Base-by-base conservation (phyloP, 345 rosid genomes). In the Leavenworthia alabamica region DNA sequence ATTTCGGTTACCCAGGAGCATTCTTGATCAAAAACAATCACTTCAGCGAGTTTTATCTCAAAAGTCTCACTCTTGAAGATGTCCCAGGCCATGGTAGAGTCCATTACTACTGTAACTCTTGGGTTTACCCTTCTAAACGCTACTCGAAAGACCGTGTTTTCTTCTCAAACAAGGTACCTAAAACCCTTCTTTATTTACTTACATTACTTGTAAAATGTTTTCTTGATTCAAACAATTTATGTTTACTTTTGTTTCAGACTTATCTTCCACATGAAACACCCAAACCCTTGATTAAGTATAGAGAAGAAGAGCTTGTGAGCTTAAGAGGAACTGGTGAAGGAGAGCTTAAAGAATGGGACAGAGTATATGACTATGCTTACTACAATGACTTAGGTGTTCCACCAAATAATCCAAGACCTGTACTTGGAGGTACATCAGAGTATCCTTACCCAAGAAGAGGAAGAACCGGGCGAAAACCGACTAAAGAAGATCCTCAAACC, bases 361-460 rank as follows among this genome's bases (percentile, higher is more conserved):
- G 96, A 35, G 83, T 87, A 5, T 90, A 90, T 66, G 97, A 90
- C 67, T 90, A 90, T 73, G 96, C 84, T 64, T 78, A 32, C 71
- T 90, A 90, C 75, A 87, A 90, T 40, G 97, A 90, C 55, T 55
- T 90, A 65, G 86, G 85, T 0, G 75, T 79, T 13, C 96, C 96
- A 0, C 60, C 70, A 6, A 56, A 74, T 0, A 63, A 84, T 48
- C 81, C 73, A 6, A 81, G 96, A 9, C 96, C 93, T 7, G 80
- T 83, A 50, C 96, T 90, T 26, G 97, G 97, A 19, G 97, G 97
- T 2, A 73, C 90, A 8, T 10, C 54, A 2, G 71, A 82, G 66
- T 69, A 75, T 63, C 97, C 97, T 44, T 90, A 90, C 67, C 97
- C 97, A 49, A 90, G 97, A n/a, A 80, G 96, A 46, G 84, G 82